Conservation (phyloP, 345 rosid species). For the Gossypium australe region DNA sequence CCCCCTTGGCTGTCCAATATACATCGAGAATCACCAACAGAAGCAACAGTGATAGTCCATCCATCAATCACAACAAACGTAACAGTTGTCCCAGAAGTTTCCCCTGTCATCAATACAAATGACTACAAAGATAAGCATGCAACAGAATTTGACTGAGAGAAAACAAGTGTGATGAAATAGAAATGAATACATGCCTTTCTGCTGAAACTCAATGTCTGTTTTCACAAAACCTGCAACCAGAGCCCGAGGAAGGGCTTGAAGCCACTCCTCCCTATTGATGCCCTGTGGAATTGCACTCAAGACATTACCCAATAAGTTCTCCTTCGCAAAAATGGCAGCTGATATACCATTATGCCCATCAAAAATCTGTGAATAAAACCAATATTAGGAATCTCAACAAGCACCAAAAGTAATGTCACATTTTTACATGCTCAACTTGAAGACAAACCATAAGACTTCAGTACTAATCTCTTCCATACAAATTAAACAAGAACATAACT, state of each 20-base stretch:
- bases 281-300: constrained; percentile 89
- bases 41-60: constrained; percentile 98
- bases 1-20: constrained; percentile 97
- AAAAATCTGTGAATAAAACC: constrained; percentile 54
- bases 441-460: neutral
- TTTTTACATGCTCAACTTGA: constrained; percentile 3
- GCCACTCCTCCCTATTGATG: constrained; percentile 83
- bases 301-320: constrained; percentile 68
- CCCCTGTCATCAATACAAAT: constrained; percentile 51
- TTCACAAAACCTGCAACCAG: constrained; percentile 98
- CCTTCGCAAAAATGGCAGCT: constrained; percentile 94
- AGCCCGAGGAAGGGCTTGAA: constrained; percentile 96
- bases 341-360: constrained; percentile 98
- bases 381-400: constrained; percentile 12
- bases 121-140: constrained; percentile 21
- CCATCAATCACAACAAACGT: constrained; percentile 95
- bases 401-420: neutral
- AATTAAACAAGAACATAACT: neutral
- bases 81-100: constrained; percentile 97
- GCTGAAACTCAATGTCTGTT: constrained; percentile 98
- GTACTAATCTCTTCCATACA: neutral
- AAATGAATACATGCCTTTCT: constrained; percentile 47
- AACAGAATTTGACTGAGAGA: neutral
- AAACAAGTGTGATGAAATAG: neutral
- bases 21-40: constrained; percentile 99